Evolutionary conservation across 139 green algal species (phyloP).

Genomic region (Pycnococcus provasolii): DNA sequence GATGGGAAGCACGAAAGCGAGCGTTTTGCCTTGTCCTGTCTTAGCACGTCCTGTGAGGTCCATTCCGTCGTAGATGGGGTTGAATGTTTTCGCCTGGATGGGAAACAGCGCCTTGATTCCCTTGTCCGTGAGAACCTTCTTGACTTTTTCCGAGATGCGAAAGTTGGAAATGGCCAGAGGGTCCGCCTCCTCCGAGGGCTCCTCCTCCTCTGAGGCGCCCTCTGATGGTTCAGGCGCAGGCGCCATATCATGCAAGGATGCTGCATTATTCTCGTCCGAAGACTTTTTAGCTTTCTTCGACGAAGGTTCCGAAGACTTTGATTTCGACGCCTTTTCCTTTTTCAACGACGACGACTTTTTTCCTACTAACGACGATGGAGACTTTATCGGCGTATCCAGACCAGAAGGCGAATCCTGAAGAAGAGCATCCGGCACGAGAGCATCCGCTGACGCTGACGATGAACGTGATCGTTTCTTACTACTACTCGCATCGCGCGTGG

Average conservation of each 20-base stretch:
- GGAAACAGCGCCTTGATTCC: conserved; percentile 81
- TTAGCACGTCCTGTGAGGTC: conserved; percentile 85
- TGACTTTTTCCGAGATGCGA: conserved; percentile 50
- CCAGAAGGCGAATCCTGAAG: too few species aligned
- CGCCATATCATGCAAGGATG: background rate
- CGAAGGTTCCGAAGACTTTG: background rate
- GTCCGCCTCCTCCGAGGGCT: conserved; percentile 20
- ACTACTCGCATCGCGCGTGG: too few species aligned
- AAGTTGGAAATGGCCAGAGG: conserved; percentile 68
- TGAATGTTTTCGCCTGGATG: conserved; percentile 84
- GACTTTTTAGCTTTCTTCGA: background rate
- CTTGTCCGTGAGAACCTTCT: conserved; percentile 56
- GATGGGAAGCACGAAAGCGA: conserved; percentile 94
- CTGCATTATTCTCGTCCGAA: too few species aligned
- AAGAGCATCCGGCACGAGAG: too few species aligned
- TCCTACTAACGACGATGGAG: too few species aligned
- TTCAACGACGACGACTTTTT: background rate
- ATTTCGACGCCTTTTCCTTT: conserved; percentile 3
- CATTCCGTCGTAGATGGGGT: conserved; percentile 52
- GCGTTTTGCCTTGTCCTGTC: conserved; percentile 94
- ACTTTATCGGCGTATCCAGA: too few species aligned
- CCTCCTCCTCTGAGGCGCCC: conserved; percentile 5
- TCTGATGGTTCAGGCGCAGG: background rate
- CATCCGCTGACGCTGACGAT: too few species aligned
- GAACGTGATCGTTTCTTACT: too few species aligned